These are phyloP conservation scores for Colletotrichum filicis DNA, from an alignment of 2,329 filamentous ascomycete genomes.

Conservation along the genomic window DNA sequence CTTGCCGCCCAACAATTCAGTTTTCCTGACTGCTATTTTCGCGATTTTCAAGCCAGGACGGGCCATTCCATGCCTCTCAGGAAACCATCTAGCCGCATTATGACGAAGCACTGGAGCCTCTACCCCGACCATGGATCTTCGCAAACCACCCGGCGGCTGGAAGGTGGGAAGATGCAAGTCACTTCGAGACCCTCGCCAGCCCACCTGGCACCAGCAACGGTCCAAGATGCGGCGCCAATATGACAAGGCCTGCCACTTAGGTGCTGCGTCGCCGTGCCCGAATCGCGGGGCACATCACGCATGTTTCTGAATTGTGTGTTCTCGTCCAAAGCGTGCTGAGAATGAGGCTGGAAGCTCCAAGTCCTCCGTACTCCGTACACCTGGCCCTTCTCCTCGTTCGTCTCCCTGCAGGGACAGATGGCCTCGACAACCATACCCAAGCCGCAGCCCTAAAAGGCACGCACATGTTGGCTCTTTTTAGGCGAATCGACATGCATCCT, in stretches of 20 bases:
- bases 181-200: constrained; percentile 24
- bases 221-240: constrained; percentile 10
- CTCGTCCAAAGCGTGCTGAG: constrained; percentile 18
- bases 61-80: neutral
- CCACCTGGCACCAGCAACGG: constrained; percentile 11
- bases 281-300: constrained; percentile 28
- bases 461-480: neutral
- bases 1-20: constrained; percentile 33
- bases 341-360: constrained; percentile 19
- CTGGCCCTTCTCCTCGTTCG: neutral
- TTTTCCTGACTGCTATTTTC: constrained; percentile 18
- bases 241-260: neutral
- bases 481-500: neutral
- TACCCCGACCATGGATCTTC: constrained; percentile 19
- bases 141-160: constrained; percentile 20
- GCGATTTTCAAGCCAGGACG: neutral
- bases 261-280: neutral
- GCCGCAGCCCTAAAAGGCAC: constrained; percentile 9
- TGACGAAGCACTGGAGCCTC: constrained; percentile 26
- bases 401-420: constrained; percentile 4
- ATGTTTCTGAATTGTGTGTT: constrained; percentile 1
- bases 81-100: constrained; percentile 15
- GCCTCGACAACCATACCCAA: neutral
- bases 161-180: constrained; percentile 34
- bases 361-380: neutral